These are phyloP conservation scores for Erigeron canadensis DNA, from an alignment of 129 eudicot species.

Conservation along the genomic window DNA sequence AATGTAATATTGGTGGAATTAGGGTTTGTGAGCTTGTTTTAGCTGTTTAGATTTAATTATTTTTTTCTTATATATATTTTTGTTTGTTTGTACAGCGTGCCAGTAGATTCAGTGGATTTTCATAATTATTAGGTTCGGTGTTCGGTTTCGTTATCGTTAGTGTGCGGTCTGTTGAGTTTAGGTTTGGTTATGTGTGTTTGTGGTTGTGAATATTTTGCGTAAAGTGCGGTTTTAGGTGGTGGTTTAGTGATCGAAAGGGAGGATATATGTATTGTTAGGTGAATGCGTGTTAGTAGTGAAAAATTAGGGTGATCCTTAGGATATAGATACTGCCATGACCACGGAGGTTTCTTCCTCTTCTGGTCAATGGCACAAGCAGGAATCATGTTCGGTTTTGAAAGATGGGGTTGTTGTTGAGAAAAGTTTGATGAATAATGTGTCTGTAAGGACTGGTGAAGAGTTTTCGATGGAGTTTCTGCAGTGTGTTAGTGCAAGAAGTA, in stretches of 20 bases:
- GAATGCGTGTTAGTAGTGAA: slow-evolving; percentile 18
- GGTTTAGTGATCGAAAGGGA: neutral
- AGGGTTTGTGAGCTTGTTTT: slow-evolving; percentile 5
- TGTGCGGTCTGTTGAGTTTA: neutral
- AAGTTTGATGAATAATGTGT: slow-evolving; percentile 38
- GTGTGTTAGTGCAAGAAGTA: slow-evolving; percentile 27
- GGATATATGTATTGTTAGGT: neutral
- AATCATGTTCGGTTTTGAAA: slow-evolving; percentile 21
- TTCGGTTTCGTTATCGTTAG: neutral
- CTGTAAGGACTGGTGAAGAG: slow-evolving; percentile 70
- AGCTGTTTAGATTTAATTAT: slow-evolving; percentile 5
- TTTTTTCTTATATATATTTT: slow-evolving; percentile 1
- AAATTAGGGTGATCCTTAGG: slow-evolving; percentile 26
- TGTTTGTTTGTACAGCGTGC: slow-evolving; percentile 26
- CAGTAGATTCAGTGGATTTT: slow-evolving; percentile 9
- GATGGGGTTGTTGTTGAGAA: slow-evolving; percentile 29
- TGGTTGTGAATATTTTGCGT: slow-evolving; percentile 11
- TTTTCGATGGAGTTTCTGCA: slow-evolving; percentile 58
- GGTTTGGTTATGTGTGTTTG: slow-evolving; percentile 9
- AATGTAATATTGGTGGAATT: neutral
- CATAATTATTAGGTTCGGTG: neutral
- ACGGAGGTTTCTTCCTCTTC: slow-evolving; percentile 40
- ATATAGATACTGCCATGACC: slow-evolving; percentile 38
- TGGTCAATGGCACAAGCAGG: slow-evolving; percentile 50
- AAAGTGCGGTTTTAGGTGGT: neutral